phyloP scores from a whole-genome alignment of 441 rosid genomes.

The Daphne laureola region DNA sequence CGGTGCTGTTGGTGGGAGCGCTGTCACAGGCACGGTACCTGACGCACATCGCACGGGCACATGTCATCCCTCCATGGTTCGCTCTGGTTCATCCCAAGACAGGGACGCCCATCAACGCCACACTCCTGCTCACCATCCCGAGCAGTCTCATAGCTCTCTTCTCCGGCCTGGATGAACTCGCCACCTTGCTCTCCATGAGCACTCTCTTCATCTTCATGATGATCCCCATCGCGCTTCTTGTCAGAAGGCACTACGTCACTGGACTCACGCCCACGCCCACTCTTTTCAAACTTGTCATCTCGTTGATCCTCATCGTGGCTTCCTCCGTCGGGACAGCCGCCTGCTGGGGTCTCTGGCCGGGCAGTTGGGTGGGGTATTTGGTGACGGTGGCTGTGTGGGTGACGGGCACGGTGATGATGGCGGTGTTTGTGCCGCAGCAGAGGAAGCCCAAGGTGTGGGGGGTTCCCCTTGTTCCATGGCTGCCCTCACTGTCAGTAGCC shows the following conservation, averaged over 20 bases:
- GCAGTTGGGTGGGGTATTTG: conserved; percentile 48
- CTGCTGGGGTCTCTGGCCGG: conserved; percentile 30
- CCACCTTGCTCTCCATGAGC: conserved; percentile 62
- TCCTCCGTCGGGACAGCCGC: conserved; percentile 43
- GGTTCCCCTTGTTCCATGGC: conserved; percentile 58
- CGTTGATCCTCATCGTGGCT: conserved; percentile 33
- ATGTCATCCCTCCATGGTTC: conserved; percentile 70
- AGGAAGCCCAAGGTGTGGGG: conserved; percentile 68
- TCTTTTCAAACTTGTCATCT: conserved; percentile 35
- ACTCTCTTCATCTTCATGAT: conserved; percentile 61
- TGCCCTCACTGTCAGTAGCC: conserved; percentile 51
- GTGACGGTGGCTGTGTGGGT: conserved; percentile 52
- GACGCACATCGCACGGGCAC: conserved; percentile 70
- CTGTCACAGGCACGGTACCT: conserved; percentile 67
- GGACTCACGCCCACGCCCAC: conserved; percentile 33
- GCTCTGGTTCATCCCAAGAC: conserved; percentile 47
- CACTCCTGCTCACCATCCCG: conserved; percentile 40
- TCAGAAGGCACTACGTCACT: conserved; percentile 52
- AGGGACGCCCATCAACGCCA: conserved; percentile 65
- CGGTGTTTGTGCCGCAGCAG: conserved; percentile 34
- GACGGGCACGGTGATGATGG: conserved; percentile 36
- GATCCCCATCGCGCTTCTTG: conserved; percentile 55
- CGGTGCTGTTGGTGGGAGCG: conserved; percentile 47
- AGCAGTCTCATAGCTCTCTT: conserved; percentile 59
- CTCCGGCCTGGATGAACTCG: conserved; percentile 54